phyloP scores from a whole-genome alignment of 2,329 filamentous ascomycete genomes.

The Phyllosticta citriasiana region DNA sequence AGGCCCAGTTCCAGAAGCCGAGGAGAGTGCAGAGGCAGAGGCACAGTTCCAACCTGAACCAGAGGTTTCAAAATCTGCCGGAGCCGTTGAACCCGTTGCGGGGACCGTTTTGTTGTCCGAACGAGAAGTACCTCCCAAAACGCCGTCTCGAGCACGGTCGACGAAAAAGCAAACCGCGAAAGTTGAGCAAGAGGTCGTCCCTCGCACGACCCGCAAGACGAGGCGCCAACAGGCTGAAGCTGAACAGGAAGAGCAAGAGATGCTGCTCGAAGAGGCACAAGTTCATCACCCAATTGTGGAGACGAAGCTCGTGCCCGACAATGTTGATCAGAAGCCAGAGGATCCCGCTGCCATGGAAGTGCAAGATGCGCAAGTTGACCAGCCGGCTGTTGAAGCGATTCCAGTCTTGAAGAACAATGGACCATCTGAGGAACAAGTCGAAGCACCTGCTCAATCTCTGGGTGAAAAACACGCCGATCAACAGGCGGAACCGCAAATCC shows the following conservation, averaged over 20 bases:
- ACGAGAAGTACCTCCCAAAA: not conserved
- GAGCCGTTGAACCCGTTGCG: not conserved
- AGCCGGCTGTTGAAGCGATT: not conserved
- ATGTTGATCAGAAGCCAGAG: not conserved
- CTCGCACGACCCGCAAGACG: constrained; percentile 23
- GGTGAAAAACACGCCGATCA: not conserved
- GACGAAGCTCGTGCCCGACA: not conserved
- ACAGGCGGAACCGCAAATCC: not conserved
- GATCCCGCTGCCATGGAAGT: not conserved
- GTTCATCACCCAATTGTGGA: not conserved
- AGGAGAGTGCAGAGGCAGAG: not conserved
- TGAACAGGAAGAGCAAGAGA: constrained; percentile 18
- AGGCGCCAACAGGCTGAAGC: constrained; percentile 26
- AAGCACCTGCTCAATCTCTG: not conserved
- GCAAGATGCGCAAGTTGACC: not conserved
- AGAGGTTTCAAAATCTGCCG: not conserved
- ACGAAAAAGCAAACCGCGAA: not conserved
- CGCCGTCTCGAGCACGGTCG: not conserved
- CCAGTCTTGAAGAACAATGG: not conserved
- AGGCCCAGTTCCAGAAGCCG: not conserved
- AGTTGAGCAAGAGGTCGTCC: constrained; percentile 17
- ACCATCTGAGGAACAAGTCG: not conserved
- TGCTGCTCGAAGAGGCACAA: not conserved
- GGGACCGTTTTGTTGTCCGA: not conserved
- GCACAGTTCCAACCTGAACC: not conserved